Evolutionary conservation across 2,329 filamentous ascomycete species (phyloP), one percentile per base, ranked within the genome.

Genomic region (Pyrenochaeta sp.): DNA sequence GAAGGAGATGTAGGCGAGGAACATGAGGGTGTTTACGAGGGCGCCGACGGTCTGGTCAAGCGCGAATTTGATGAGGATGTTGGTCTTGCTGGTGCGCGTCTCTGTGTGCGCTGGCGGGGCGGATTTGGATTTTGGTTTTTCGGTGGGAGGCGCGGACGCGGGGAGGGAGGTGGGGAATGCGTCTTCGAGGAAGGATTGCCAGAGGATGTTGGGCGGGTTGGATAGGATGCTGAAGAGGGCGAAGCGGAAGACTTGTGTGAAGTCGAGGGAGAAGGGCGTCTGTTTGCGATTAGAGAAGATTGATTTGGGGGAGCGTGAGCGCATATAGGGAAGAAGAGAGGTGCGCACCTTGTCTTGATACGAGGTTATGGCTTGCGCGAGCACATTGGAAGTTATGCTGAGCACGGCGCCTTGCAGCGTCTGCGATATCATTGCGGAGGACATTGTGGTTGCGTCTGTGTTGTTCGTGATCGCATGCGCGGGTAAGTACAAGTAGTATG

Each of bases 161-260:
- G 31, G 19, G 9, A 34, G 31, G 41, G 72, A 72, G 1, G 87
- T 86, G 0, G 91, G 91, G 63, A 90, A 95, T 3, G 77, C 72
- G 5, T 80, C 75, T 72, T 96, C 91, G 38, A 96, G 79, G 64
- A 81, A 89, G 27, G 83, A 80, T 77, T 96, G 91, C 91, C 90
- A 96, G 60, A 89, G 67, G 65, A 90, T 89, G 72, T 96, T 96
- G 30, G 88, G 88, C 3, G 91, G 90, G 27, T 86, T 87, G 69
- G 81, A 86, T 46, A 96, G 65, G 22, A 89, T 65, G 53, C 86
- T 82, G 75, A 87, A 96, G 39, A 90, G 63, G 37, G 89, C 74
- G 71, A 95, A 96, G 66, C 91, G 88, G 56, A 91, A 74, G 29
- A 96, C 78, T 3, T 87, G 83, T 4, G 81, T 72, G 72, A 80